Evolutionary conservation across 305 asterid genomes (phyloP), one percentile per base, ranked within the genome.

Genomic region (Coffea humblotiana): DNA sequence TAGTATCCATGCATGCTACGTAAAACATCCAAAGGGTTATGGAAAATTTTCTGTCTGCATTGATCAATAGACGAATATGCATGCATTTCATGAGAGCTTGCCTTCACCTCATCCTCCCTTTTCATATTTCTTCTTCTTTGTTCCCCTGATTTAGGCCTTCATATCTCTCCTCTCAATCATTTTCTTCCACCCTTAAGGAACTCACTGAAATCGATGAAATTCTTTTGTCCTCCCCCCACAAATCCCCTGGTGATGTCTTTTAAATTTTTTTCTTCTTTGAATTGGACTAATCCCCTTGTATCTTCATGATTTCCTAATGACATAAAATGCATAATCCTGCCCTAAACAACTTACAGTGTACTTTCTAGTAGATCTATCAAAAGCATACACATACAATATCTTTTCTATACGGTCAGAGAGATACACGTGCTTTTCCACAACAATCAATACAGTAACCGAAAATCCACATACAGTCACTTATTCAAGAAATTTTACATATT

Each of bases 41-140:
- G 58, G 67, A 67, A 64, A 27, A 48, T 60, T 8, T 64, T 5
- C 32, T 15, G 18, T 10, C 45, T 12, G 13, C 21, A 58, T 32
- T 66, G 37, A 66, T 65, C n/a, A 11, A 76, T 52, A 76, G 6
- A 49, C 32, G 63, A 25, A 40, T 43, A 10, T 43, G 35, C 37
- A 61, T 63, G 45, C 79, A 76, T 51, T 35, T 75, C 61, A 73
- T 52, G 58, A 75, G 40, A 58, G 45, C 51, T 61, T n/a, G 29
- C 70, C n/a, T 15, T 35, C 40, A 63, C 47, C n/a, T 63, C 14
- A n/a, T 54, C 66, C 72, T 63, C 54, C 61, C 47, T 12, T 75
- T 45, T 12, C 1, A 19, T 61, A 11, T 25, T 16, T 21, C 54
- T 60, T 18, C 19, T 71, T 51, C 18, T 74, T 74, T 67, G 10